These are phyloP conservation scores for Dryas octopetala DNA, from an alignment of 306 rosid genomes.

Conservation along the genomic window DNA sequence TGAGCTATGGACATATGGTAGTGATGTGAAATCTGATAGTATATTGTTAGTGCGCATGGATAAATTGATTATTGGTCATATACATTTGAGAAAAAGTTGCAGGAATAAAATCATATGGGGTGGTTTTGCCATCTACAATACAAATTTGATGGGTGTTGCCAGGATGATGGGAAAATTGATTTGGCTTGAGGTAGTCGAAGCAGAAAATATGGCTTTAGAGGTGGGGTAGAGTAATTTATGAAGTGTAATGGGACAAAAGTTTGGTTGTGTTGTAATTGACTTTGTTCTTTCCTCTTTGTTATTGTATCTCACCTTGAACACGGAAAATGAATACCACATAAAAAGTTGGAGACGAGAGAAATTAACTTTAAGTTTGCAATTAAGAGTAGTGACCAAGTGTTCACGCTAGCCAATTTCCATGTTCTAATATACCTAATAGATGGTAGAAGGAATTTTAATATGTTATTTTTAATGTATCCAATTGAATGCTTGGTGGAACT, in stretches of 20 bases:
- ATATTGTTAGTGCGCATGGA: slow-evolving; percentile 2
- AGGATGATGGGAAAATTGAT: not conserved
- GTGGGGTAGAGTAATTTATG: not conserved
- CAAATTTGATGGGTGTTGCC: not conserved
- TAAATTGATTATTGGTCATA: not conserved
- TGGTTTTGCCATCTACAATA: not conserved
- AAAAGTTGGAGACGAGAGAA: not conserved
- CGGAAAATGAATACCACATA: not conserved
- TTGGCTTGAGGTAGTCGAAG: not conserved
- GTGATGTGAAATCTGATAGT: not conserved
- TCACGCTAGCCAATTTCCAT: not conserved
- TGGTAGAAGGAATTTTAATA: not conserved
- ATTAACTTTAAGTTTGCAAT: not conserved
- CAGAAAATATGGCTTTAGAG: not conserved
- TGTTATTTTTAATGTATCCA: not conserved
- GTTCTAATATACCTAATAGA: not conserved
- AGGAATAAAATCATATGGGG: not conserved
- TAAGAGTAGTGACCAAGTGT: not conserved
- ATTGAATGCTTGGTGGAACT: slow-evolving; percentile 4
- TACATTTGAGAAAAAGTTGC: not conserved
- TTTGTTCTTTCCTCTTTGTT: not conserved
- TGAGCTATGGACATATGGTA: not conserved
- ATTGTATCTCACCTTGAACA: not conserved
- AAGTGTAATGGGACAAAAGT: not conserved
- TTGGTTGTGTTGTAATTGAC: not conserved